A percentile compares a stretch with the other conserved stretches of the same genome.
phyloP scores from a whole-genome alignment of 2,329 filamentous ascomycete species.

The Aspergillus viridinutans region DNA sequence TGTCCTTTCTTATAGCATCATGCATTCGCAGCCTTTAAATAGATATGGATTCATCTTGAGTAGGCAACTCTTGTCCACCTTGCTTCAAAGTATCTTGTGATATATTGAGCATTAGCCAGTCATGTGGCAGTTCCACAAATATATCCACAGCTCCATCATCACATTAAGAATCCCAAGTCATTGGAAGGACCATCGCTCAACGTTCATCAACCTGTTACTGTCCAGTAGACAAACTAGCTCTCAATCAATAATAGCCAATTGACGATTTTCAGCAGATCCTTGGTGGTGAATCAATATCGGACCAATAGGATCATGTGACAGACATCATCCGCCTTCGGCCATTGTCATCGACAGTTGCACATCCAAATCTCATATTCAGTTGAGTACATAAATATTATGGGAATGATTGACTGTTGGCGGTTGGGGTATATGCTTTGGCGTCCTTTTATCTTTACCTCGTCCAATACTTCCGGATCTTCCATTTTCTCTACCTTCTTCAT shows the following conservation, averaged over 20 bases:
- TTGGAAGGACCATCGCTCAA: neutral
- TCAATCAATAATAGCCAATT: neutral
- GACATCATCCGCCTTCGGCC: conserved; percentile 9
- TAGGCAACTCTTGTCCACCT: neutral
- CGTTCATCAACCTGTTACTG: neutral
- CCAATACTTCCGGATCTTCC: neutral
- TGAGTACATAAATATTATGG: neutral
- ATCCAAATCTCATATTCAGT: neutral
- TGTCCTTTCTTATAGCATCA: neutral
- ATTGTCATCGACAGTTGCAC: neutral
- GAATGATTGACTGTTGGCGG: neutral
- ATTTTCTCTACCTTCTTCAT: conserved; percentile 5
- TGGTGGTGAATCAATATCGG: neutral
- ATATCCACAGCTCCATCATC: neutral
- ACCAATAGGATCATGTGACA: conserved; percentile 19
- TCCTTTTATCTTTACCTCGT: neutral
- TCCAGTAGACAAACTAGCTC: neutral
- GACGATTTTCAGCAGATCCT: neutral
- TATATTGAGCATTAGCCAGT: neutral
- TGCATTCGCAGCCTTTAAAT: neutral
- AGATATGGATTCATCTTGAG: neutral
- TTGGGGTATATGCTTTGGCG: conserved; percentile 5
- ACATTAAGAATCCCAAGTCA: neutral
- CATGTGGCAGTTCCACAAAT: neutral
- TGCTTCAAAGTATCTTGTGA: neutral